Evolutionary conservation across 1,284 basidiomycete genomes (phyloP).

Genomic region (Ustilago xerochloae): DNA sequence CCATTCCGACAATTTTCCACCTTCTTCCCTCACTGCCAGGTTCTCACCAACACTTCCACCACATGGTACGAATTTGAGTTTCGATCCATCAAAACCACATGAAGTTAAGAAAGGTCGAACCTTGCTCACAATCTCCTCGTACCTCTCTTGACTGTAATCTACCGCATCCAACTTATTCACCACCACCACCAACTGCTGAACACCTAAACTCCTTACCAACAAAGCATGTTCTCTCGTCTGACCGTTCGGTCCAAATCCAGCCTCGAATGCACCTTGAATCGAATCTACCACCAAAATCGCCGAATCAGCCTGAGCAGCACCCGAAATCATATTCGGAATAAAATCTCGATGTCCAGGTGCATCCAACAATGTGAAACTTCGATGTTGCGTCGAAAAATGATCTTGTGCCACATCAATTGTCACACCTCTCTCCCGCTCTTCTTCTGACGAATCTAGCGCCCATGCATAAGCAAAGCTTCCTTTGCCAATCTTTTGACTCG

Average conservation of each 20-base stretch:
- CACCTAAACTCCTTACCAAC: constrained; percentile 92
- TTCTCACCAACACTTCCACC: constrained; percentile 92
- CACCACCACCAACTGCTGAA: constrained; percentile 89
- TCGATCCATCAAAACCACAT: constrained; percentile 83
- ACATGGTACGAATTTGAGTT: constrained; percentile 86
- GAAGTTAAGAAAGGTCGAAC: constrained; percentile 85
- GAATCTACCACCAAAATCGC: constrained; percentile 95
- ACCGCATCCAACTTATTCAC: constrained; percentile 88
- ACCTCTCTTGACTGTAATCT: constrained; percentile 81
- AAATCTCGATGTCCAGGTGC: constrained; percentile 98
- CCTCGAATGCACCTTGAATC: constrained; percentile 89
- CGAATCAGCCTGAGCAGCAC: constrained; percentile 95
- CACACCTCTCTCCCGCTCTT: constrained; percentile 93
- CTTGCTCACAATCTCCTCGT: constrained; percentile 81
- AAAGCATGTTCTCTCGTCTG: constrained; percentile 97
- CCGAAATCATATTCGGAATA: constrained; percentile 99
- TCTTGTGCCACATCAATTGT: constrained; percentile 97
- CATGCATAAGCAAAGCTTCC: constrained; percentile 97
- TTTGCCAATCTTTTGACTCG: constrained; percentile 90
- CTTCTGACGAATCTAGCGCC: constrained; percentile 91
- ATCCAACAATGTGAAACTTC: constrained; percentile 89
- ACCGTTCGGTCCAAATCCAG: constrained; percentile 91
- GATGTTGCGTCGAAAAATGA: constrained; percentile 79
- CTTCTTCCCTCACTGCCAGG: constrained; percentile 71
- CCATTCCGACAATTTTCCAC: constrained; percentile 76